Percentiles rank a stretch among this genome's conserved stretches.
Conservation (phyloP, 169 alveolate species). For the Plasmodium malariae region DNA sequence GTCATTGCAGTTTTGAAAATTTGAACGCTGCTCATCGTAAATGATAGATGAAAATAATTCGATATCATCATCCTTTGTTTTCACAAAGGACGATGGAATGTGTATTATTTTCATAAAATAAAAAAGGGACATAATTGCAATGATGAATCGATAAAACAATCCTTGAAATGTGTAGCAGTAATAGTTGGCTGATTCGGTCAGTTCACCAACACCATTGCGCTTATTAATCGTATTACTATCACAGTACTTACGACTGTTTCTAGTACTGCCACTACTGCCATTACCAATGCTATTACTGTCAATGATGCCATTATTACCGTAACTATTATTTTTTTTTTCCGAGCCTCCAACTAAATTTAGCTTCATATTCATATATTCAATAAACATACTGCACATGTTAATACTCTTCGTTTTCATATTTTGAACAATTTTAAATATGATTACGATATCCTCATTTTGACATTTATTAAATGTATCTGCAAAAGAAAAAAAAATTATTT, state of each 20-base stretch:
- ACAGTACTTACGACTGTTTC: neutral
- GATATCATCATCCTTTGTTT: slow-evolving; percentile 14
- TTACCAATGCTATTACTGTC: neutral
- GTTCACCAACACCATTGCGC: neutral
- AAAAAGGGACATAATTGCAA: slow-evolving; percentile 53
- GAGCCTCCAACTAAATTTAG: neutral
- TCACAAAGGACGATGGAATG: slow-evolving; percentile 53
- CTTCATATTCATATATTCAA: slow-evolving; percentile 39
- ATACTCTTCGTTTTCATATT: slow-evolving; percentile 14
- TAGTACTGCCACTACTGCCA: neutral
- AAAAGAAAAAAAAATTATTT: neutral
- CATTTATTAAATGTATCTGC: neutral
- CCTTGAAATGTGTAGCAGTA: slow-evolving; percentile 49
- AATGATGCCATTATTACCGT: neutral
- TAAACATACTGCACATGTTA: slow-evolving; percentile 39
- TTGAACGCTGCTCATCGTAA: neutral
- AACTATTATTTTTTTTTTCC: neutral
- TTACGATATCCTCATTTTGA: slow-evolving; percentile 48
- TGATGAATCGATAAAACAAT: slow-evolving; percentile 47
- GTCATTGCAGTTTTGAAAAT: neutral
- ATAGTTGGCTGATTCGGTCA: neutral
- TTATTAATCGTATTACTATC: neutral
- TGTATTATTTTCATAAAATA: slow-evolving; percentile 52
- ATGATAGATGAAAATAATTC: neutral
- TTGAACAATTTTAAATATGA: slow-evolving; percentile 36